Evolutionary conservation across 164 flowering plant species (phyloP).

Genomic region (Brasenia schreberi): DNA sequence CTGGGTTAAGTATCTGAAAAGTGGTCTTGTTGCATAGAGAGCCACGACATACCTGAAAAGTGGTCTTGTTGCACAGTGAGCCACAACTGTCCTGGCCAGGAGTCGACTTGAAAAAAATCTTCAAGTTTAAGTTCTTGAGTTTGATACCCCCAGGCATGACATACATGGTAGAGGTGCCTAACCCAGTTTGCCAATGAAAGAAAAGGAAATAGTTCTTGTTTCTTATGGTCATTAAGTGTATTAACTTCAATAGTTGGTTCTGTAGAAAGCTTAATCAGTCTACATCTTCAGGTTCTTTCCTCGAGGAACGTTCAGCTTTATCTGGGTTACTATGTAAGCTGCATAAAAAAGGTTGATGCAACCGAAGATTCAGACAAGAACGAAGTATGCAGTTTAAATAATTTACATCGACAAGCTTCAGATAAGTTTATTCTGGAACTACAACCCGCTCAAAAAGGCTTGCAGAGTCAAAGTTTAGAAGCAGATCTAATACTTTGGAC

Average conservation of each 20-base stretch:
- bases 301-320: slow-evolving; percentile 73
- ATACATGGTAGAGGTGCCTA: too few relatives aligned
- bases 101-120: too few relatives aligned
- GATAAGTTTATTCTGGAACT: slow-evolving; percentile 52
- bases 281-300: slow-evolving; percentile 50
- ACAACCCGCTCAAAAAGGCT: slow-evolving; percentile 67
- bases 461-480: slow-evolving; percentile 46
- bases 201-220: too few relatives aligned
- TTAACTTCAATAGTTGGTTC: too few relatives aligned
- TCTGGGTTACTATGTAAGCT: slow-evolving; percentile 72
- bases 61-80: too few relatives aligned
- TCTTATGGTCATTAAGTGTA: too few relatives aligned
- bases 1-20: background rate
- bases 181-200: too few relatives aligned
- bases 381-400: background rate
- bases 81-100: too few relatives aligned
- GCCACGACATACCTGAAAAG: too few relatives aligned
- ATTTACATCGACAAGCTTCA: background rate
- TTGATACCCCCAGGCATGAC: too few relatives aligned
- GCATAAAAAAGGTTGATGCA: slow-evolving; percentile 29
- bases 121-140: too few relatives aligned
- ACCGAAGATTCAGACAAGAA: slow-evolving; percentile 16
- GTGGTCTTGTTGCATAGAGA: background rate
- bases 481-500: slow-evolving; percentile 94
- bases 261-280: too few relatives aligned